Conservation (phyloP, 306 rosid species). For the Cucumis melo region DNA sequence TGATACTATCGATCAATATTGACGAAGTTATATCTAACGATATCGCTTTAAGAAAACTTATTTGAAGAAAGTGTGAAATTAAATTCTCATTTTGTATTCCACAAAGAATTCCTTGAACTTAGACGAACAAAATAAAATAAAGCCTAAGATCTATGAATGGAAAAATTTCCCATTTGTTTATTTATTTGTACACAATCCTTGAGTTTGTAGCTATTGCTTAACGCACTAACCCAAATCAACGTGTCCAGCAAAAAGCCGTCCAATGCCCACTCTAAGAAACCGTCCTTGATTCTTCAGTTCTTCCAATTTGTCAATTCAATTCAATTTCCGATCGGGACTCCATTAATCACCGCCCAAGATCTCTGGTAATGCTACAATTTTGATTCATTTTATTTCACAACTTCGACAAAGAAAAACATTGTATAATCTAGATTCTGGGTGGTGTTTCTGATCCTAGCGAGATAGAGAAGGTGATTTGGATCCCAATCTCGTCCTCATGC, state of each 20-base stretch:
- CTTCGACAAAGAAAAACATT: background rate
- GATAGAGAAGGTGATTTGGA: background rate
- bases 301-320: background rate
- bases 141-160: background rate
- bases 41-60: too few species aligned
- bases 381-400: background rate
- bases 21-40: too few species aligned
- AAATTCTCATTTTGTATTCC: too few species aligned
- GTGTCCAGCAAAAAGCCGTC: background rate
- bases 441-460: background rate
- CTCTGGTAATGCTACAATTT: background rate
- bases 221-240: background rate
- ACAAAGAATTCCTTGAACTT: background rate
- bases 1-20: too few species aligned
- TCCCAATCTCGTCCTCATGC: conserved; percentile 40
- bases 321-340: background rate
- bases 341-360: background rate
- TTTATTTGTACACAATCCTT: background rate
- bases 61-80: too few species aligned
- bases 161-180: background rate
- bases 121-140: background rate
- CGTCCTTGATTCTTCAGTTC: background rate
- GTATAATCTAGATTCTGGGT: background rate
- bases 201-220: background rate
- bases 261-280: background rate